Percentiles rank a stretch among this genome's conserved stretches.
Conservation (phyloP, 2,329 filamentous ascomycete species). For the Endoconidiophora laricicola region DNA sequence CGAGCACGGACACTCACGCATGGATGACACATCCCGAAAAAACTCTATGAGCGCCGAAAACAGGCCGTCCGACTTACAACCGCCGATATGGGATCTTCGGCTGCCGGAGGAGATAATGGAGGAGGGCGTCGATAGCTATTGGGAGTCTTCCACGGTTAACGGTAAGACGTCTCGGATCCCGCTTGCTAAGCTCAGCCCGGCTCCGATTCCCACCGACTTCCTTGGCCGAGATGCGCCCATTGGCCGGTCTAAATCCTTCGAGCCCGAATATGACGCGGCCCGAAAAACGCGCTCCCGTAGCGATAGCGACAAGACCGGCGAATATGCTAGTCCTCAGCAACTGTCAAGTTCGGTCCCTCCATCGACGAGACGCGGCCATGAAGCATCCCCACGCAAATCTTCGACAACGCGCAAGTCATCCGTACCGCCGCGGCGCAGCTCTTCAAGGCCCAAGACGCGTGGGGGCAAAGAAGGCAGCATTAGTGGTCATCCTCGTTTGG, state of each 20-base stretch:
- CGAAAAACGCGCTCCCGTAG: slow-evolving; percentile 51
- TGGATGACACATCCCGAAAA: slow-evolving; percentile 16
- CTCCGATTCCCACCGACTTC: slow-evolving; percentile 54
- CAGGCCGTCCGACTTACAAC: slow-evolving; percentile 24
- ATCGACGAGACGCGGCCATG: slow-evolving; percentile 8
- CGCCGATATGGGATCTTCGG: slow-evolving; percentile 53
- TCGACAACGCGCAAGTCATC: slow-evolving; percentile 28
- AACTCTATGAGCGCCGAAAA: slow-evolving; percentile 23
- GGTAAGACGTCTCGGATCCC: slow-evolving; percentile 66
- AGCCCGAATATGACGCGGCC: slow-evolving; percentile 28
- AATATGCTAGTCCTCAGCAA: slow-evolving; percentile 12
- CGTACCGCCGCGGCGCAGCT: slow-evolving; percentile 24
- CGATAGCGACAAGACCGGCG: slow-evolving; percentile 39
- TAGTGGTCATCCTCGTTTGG: slow-evolving; percentile 46
- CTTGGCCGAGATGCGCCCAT: slow-evolving; percentile 59
- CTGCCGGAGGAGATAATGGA: slow-evolving; percentile 62
- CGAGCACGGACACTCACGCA: slow-evolving; percentile 11
- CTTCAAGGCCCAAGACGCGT: slow-evolving; percentile 16
- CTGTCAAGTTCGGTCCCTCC: slow-evolving; percentile 6
- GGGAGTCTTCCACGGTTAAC: slow-evolving; percentile 21
- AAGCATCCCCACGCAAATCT: slow-evolving; percentile 9
- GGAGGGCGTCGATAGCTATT: slow-evolving; percentile 35
- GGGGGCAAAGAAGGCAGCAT: slow-evolving; percentile 33
- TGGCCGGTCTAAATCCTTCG: slow-evolving; percentile 26
- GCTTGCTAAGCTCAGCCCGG: slow-evolving; percentile 61